Evolutionary conservation across 176 grass and related monocot genomes (phyloP), one percentile per base, ranked within the genome.

Genomic region (Carex myosuroides): DNA sequence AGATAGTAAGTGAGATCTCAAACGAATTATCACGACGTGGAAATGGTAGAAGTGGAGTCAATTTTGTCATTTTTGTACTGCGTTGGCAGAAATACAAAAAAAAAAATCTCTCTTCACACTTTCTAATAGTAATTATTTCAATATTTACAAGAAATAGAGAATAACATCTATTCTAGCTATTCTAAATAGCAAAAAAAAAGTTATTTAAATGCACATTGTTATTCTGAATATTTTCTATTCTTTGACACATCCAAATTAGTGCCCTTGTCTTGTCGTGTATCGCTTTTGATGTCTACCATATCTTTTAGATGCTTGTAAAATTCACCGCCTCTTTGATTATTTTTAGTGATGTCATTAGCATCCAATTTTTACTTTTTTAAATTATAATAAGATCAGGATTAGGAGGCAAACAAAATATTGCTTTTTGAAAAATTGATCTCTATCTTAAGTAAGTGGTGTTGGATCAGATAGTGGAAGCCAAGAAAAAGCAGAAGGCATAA

Each of bases 371-470:
- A 22, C 9, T 63, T 8, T 63, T 29, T 11, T 22, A 5, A 21
- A 62, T 62, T 71, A 71, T 7, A 26, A 75, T 77, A 55, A 77
- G 22, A 18, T 77, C 13, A 56, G 73, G 73, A 57, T 77, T 56
- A 56, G 73, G 24, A 13, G 50, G 17, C 13, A 56, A 77, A 56
- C 73, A 16, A 33, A 56, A 57, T 32, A 56, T 32, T 78, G 48
- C 50, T 57, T 78, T 78, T 54, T 55, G 50, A n/a, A 78, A 35
- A 33, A 56, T 78, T 18, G 73, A 78, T 78, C 12, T 78, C 52
- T 56, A 78, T 78, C 50, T 78, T 46, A 61, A 62, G 8, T 18
- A 76, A 8, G 12, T 53, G 20, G 22, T 18, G 16, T 20, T 1
- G 8, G n/a, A 44, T 72, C 69, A 6, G 42, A 18, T 56, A 78